Base-by-base conservation (phyloP, 176 grass and related monocot species). In the Puya raimondii region DNA sequence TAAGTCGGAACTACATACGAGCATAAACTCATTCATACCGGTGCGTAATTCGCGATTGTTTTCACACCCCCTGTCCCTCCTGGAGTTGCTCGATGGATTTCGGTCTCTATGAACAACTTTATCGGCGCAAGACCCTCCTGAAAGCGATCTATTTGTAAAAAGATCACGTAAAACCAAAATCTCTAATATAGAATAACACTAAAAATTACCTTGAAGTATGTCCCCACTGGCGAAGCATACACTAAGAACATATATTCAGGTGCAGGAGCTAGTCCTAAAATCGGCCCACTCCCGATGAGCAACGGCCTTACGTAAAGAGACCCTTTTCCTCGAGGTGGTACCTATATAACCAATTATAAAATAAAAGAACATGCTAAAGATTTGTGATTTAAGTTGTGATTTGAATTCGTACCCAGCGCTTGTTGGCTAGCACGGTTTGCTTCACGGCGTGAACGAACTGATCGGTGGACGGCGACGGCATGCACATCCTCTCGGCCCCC, bases 401-500 rank as follows among this genome's bases (percentile, higher is more conserved):
- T 4, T 21, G 4, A 14, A 20, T 12, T 63, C 56, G 51, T 84
- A 96, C 89, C 94, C 89, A 99, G 49, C 89, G 84, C 11, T 53
- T 75, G 79, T 99, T 99, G 69, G 94, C 89, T 53, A 93, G 81
- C 50, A 99, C 86, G 9, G 84, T 93, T 71, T 93, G 79, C 80
- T 80, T 82, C 51, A 99, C 84, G 49, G 86, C 94, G 86, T 82
- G 20, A 49, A 93, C 72, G 72, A 99, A 99, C 81, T 93, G 94
- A 42, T 93, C 82, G 3, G 90, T 78, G 0, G 94, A 78, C 20
- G 87, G 94, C 17, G 84, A 71, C 47, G 89, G 89, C 94, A 93
- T 99, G 94, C 94, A 99, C 94, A 97, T 92, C 65, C 94, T 91
- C 54, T 85, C 80, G 0, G 94, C 86, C 15, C 94, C 89, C 65